These are phyloP conservation scores for Ustilago loliicola DNA, from an alignment of 1,284 basidiomycete genomes.

Conservation along the genomic window DNA sequence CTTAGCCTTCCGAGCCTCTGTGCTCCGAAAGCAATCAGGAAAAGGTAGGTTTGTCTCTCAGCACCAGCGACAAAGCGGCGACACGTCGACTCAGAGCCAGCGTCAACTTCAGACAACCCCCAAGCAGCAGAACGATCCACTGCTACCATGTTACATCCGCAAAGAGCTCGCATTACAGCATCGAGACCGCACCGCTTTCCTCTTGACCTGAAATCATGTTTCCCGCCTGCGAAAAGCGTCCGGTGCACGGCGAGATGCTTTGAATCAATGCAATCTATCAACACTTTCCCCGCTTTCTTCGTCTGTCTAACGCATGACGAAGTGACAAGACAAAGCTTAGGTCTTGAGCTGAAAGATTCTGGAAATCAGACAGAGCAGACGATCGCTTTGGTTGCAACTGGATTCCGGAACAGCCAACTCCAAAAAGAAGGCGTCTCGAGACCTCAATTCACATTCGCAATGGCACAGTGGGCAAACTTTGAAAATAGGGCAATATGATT, in stretches of 20 bases:
- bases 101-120: not conserved
- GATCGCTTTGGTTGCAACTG: too few relatives aligned
- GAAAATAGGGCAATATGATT: too few relatives aligned
- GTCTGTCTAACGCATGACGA: too few relatives aligned
- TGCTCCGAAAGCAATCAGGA: not conserved
- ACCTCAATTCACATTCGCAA: too few relatives aligned
- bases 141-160: not conserved
- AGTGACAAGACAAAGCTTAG: too few relatives aligned
- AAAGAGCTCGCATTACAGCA: not conserved
- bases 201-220: not conserved
- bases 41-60: conserved; percentile 10
- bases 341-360: not conserved
- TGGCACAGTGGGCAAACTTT: too few relatives aligned
- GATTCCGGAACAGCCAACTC: too few relatives aligned
- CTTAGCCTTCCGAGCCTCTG: conserved; percentile 1
- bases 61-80: not conserved
- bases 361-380: too few relatives aligned
- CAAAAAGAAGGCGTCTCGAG: too few relatives aligned
- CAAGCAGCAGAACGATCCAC: not conserved
- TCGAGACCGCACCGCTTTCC: not conserved
- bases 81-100: not conserved
- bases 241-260: conserved; percentile 1
- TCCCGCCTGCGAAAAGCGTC: not conserved
- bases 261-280: not conserved
- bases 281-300: too few relatives aligned